A percentile compares a stretch with the other conserved stretches of the same genome.
phyloP scores from a whole-genome alignment of 805 yeast species.

The Schizosaccharomyces cryophilus region DNA sequence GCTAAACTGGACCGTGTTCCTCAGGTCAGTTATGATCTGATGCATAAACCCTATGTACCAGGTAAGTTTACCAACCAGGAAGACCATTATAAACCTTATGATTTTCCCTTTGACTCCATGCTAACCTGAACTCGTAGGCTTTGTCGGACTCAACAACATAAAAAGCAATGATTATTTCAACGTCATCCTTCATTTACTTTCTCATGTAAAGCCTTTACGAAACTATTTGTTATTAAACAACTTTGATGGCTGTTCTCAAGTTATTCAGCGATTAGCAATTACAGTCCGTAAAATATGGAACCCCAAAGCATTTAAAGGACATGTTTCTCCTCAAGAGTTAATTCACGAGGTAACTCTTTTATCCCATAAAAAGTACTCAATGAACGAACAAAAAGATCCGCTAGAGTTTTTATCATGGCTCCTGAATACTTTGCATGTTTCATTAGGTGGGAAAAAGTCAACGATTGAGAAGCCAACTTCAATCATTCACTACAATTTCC shows the following conservation, averaged over 20 bases:
- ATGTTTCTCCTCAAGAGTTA: conserved; percentile 45
- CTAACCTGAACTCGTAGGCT: conserved; percentile 24
- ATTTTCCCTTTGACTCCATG: no score
- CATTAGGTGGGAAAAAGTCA: conserved; percentile 12
- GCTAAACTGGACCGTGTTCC: conserved; percentile 13
- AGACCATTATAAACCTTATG: neutral
- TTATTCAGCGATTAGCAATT: conserved; percentile 22
- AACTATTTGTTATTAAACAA: conserved; percentile 19
- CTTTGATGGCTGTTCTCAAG: conserved; percentile 11
- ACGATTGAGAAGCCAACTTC: conserved; percentile 6
- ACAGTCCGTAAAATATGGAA: conserved; percentile 43
- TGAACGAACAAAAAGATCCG: conserved; percentile 25
- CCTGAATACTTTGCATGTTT: conserved; percentile 22
- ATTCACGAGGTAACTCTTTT: conserved; percentile 22
- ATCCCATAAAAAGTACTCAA: conserved; percentile 22
- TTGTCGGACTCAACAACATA: conserved; percentile 35
- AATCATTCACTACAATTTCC: conserved; percentile 21
- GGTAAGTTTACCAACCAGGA: neutral
- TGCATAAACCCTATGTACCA: conserved; percentile 19
- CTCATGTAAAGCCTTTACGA: conserved; percentile 30
- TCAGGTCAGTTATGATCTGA: conserved; percentile 19
- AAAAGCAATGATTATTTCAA: conserved; percentile 30
- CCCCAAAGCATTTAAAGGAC: conserved; percentile 28
- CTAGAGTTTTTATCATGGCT: conserved; percentile 36
- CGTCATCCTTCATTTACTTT: conserved; percentile 28